These are phyloP conservation scores for Dentipellis fragilis DNA, from an alignment of 768 basidiomycete species.

Conservation along the genomic window DNA sequence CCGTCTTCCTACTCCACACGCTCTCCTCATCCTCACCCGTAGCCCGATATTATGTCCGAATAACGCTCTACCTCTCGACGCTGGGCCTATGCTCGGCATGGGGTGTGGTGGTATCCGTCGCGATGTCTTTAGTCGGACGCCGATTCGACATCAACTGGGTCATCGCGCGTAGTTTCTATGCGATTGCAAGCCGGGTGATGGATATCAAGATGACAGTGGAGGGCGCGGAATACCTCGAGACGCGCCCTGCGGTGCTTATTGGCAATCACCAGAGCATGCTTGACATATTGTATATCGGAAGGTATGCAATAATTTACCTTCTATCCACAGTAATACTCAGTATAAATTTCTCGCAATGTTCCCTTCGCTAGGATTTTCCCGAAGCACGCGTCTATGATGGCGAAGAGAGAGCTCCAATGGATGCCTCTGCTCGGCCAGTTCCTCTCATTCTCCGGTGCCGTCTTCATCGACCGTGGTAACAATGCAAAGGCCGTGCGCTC, in stretches of 20 bases:
- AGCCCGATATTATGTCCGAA: conserved; percentile 63
- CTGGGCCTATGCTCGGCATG: conserved; percentile 62
- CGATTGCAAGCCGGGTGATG: conserved; percentile 48
- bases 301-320: conserved; percentile 30
- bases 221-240: conserved; percentile 71
- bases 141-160: conserved; percentile 73
- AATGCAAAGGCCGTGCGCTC: conserved; percentile 64
- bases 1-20: conserved; percentile 53
- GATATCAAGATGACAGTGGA: conserved; percentile 71
- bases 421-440: conserved; percentile 80
- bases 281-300: conserved; percentile 74
- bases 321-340: not conserved
- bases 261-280: conserved; percentile 93
- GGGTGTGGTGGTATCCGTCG: conserved; percentile 58
- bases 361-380: conserved; percentile 60
- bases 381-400: conserved; percentile 75
- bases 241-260: conserved; percentile 67
- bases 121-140: conserved; percentile 56
- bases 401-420: conserved; percentile 84
- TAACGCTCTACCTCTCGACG: conserved; percentile 63
- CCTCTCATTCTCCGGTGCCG: conserved; percentile 80
- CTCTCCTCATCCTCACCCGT: conserved; percentile 44
- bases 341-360: conserved; percentile 4
- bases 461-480: conserved; percentile 88
- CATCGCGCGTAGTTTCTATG: conserved; percentile 80